A percentile compares a stretch with the other conserved stretches of the same genome.
Conservation (phyloP, 106 monocot species). For the Dendrobium huoshanense region DNA sequence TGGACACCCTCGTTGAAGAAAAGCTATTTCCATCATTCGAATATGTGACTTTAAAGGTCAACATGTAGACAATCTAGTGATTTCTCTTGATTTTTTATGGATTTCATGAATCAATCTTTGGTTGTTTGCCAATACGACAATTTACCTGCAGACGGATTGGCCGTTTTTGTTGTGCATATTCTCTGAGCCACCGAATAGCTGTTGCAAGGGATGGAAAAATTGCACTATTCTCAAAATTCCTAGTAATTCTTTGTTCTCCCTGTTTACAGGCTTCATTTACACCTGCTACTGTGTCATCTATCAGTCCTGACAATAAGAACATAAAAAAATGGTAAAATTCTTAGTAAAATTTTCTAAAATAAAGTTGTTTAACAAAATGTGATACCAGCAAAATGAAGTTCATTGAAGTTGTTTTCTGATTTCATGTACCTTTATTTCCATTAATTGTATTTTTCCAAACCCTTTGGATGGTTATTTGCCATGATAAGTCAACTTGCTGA, state of each 20-base stretch:
- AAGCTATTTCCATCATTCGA: too few species aligned
- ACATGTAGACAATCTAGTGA: too few species aligned
- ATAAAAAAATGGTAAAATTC: not conserved
- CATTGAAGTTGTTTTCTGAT: not conserved
- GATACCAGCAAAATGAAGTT: not conserved
- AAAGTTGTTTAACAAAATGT: not conserved
- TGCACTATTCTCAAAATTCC: constrained; percentile 29
- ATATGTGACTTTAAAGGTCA: too few species aligned
- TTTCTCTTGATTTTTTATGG: too few species aligned
- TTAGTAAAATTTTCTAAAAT: not conserved
- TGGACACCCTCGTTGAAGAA: too few species aligned
- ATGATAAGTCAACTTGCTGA: constrained; percentile 61
- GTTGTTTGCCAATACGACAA: not conserved
- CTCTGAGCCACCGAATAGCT: constrained; percentile 82
- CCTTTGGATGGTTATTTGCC: constrained; percentile 74
- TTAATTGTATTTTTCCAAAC: constrained; percentile 56
- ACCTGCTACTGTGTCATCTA: constrained; percentile 11
- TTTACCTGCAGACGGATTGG: constrained; percentile 64
- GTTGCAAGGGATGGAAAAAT: constrained; percentile 73
- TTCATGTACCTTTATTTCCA: constrained; percentile 33
- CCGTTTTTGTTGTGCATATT: constrained; percentile 40
- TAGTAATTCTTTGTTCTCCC: constrained; percentile 14
- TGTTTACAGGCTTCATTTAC: constrained; percentile 17
- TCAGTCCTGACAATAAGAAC: constrained; percentile 6
- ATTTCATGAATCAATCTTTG: too few species aligned